These are phyloP conservation scores for Macrolepiota albuminosa DNA, from an alignment of 768 basidiomycete species.

Conservation along the genomic window DNA sequence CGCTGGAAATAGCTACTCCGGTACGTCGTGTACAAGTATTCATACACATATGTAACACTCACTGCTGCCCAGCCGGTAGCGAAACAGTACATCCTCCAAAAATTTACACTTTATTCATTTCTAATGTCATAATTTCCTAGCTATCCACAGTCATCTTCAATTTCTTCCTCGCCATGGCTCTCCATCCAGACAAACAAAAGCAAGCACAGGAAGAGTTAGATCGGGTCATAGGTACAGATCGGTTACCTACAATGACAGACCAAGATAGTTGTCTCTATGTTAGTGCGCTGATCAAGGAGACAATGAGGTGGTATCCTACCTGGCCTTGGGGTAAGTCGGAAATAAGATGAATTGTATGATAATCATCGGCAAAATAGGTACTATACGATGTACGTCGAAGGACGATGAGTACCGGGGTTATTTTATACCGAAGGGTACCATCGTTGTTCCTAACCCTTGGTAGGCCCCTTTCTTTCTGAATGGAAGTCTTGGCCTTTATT, in stretches of 20 bases:
- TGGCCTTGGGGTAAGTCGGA: neutral
- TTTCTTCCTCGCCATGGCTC: neutral
- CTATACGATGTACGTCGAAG: neutral
- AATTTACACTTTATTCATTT: neutral
- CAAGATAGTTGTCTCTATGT: neutral
- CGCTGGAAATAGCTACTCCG: neutral
- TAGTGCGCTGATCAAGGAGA: neutral
- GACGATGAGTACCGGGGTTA: neutral
- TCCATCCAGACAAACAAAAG: neutral
- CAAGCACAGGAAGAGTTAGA: neutral
- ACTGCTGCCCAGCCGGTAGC: neutral
- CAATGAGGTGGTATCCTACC: neutral
- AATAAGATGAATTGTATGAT: neutral
- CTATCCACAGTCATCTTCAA: neutral
- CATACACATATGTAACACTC: neutral
- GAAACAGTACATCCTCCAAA: neutral
- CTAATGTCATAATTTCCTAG: neutral
- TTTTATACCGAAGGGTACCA: neutral
- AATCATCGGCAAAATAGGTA: neutral
- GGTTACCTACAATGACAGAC: neutral
- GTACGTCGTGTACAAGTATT: neutral
- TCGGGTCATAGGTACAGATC: neutral
- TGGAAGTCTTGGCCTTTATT: neutral
- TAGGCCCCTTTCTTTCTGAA: neutral
- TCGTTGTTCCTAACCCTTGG: neutral